Percentiles rank a stretch among this genome's conserved stretches.
phyloP scores from a whole-genome alignment of 2,329 filamentous ascomycete genomes.

The Plectosphaerella sp. region DNA sequence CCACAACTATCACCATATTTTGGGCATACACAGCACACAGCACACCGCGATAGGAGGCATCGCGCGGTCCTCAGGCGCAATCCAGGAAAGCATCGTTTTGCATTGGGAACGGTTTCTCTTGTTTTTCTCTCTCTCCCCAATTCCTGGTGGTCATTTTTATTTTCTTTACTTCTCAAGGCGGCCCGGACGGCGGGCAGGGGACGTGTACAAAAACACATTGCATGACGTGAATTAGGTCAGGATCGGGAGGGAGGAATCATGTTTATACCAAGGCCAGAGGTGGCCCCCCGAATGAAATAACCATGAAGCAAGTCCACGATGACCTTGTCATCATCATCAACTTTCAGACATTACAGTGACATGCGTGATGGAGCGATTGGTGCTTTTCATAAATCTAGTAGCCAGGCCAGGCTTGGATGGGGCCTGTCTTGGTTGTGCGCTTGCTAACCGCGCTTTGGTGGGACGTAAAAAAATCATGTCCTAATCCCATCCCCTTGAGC shows the following conservation, averaged over 20 bases:
- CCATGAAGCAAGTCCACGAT: too few species aligned
- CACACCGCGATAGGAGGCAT: background rate
- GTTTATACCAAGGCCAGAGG: too few species aligned
- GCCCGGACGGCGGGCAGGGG: background rate
- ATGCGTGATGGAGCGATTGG: too few species aligned
- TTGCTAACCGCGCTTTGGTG: too few species aligned
- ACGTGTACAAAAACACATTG: constrained; percentile 4
- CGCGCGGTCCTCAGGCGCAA: background rate
- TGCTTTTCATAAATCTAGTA: too few species aligned
- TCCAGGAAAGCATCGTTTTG: background rate
- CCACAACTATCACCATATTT: too few species aligned
- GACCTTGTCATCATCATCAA: too few species aligned
- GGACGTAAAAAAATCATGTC: background rate
- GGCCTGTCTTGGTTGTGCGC: too few species aligned
- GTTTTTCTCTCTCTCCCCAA: background rate
- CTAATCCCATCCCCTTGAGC: background rate
- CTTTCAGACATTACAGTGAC: too few species aligned
- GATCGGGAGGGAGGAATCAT: background rate
- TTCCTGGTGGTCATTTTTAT: background rate
- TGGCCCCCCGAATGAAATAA: too few species aligned
- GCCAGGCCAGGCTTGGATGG: too few species aligned
- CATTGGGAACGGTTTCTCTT: background rate
- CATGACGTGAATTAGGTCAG: constrained; percentile 5
- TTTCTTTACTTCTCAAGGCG: background rate
- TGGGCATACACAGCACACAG: background rate